phyloP scores from a whole-genome alignment of 257 asterid species.

The Scutellaria galericulata region DNA sequence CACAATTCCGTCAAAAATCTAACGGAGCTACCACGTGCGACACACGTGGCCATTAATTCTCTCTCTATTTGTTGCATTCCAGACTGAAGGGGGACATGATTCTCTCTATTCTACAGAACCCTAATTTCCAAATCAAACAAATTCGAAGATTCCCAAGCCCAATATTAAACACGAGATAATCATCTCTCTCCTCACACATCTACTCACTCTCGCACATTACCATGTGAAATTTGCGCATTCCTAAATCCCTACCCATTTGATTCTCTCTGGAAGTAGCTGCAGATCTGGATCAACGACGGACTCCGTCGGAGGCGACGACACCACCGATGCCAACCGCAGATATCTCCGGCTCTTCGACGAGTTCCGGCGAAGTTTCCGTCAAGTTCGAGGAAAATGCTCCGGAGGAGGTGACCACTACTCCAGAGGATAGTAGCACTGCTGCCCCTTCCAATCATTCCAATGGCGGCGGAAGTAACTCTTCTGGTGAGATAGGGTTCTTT shows the following conservation, averaged over 20 bases:
- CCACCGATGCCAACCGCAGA: slow-evolving; percentile 51
- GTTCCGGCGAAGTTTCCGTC: slow-evolving; percentile 57
- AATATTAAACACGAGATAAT: no score
- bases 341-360: slow-evolving; percentile 43
- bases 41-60: no score
- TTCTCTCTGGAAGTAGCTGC: slow-evolving; percentile 32
- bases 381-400: slow-evolving; percentile 48
- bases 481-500: slow-evolving; percentile 60
- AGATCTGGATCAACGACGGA: slow-evolving; percentile 59
- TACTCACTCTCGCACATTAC: slow-evolving; percentile 16
- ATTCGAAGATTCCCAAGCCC: no score
- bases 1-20: no score
- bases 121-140: no score
- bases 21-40: no score
- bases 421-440: slow-evolving; percentile 24
- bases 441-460: slow-evolving; percentile 40
- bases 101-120: no score
- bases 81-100: no score
- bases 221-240: slow-evolving; percentile 14
- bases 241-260: neutral
- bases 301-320: slow-evolving; percentile 43
- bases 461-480: slow-evolving; percentile 47
- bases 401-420: slow-evolving; percentile 32
- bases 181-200: slow-evolving; percentile 1
- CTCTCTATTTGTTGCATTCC: no score